These are phyloP conservation scores for Melastoma malabathricum DNA, from an alignment of 345 rosid genomes.

Conservation along the genomic window DNA sequence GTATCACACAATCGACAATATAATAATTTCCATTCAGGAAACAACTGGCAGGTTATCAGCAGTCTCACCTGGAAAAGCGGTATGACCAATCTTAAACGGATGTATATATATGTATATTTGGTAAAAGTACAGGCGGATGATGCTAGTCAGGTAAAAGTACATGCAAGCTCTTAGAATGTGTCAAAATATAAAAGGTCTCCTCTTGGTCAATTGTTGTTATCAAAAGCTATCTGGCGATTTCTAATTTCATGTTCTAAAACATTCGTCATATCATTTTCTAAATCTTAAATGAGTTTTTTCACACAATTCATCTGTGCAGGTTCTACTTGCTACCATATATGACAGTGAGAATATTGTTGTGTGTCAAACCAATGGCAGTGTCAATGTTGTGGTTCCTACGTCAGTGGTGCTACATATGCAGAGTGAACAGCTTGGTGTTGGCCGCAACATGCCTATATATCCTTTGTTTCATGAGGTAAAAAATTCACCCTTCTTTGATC, in stretches of 20 bases:
- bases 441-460: conserved; percentile 57
- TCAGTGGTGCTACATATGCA: conserved; percentile 48
- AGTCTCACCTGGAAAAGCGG: conserved; percentile 78
- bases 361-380: conserved; percentile 51
- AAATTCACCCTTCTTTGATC: conserved; percentile 11
- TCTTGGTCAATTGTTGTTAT: no score
- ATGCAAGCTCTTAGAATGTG: no score
- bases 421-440: conserved; percentile 69
- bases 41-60: conserved; percentile 55
- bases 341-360: conserved; percentile 42
- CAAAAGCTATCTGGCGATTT: no score
- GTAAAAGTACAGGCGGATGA: conserved; percentile 1
- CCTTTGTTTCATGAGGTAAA: conserved; percentile 76
- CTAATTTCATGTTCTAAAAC: no score
- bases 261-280: no score
- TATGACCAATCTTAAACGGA: conserved; percentile 13
- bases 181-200: no score
- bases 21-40: conserved; percentile 42
- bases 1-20: conserved; percentile 42
- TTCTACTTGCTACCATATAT: conserved; percentile 48
- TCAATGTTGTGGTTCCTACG: conserved; percentile 66
- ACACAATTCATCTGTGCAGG: conserved; percentile 31
- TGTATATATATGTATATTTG: background rate
- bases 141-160: background rate
- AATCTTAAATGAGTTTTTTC: background rate